Conservation (phyloP, 352 stramenopile genomes). For the Plasmopara halstedii region DNA sequence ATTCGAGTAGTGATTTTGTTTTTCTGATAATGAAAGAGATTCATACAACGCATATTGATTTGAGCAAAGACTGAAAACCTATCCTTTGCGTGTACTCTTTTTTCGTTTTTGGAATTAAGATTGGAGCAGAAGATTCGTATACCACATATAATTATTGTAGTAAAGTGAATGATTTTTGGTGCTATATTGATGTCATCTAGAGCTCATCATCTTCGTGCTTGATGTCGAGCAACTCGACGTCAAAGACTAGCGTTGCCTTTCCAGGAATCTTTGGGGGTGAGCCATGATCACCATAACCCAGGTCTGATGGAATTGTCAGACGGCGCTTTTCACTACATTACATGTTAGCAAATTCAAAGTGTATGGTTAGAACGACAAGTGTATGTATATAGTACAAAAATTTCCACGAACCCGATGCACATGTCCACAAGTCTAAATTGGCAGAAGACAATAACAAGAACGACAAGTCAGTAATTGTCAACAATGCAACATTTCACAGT, state of each 20-base stretch:
- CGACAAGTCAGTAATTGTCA: slow-evolving; percentile 4
- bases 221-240: slow-evolving; percentile 96
- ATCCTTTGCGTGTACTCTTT: too few species aligned
- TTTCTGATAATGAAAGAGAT: too few species aligned
- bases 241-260: slow-evolving; percentile 93
- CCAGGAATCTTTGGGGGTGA: slow-evolving; percentile 90
- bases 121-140: too few species aligned
- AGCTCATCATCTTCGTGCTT: slow-evolving; percentile 62
- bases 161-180: too few species aligned
- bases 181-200: slow-evolving; percentile 11
- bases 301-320: slow-evolving; percentile 73
- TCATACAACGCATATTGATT: too few species aligned
- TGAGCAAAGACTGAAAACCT: too few species aligned
- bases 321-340: slow-evolving; percentile 73
- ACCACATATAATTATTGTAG: too few species aligned
- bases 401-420: slow-evolving; percentile 66
- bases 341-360: neutral
- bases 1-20: too few species aligned
- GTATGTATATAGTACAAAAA: neutral
- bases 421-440: slow-evolving; percentile 68
- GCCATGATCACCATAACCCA: slow-evolving; percentile 93
- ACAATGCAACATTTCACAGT: neutral
- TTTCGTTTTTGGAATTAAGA: too few species aligned
- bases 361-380: neutral
- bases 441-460: too few species aligned